These are phyloP conservation scores for Daedalea quercina DNA, from an alignment of 768 basidiomycete species.

Conservation along the genomic window DNA sequence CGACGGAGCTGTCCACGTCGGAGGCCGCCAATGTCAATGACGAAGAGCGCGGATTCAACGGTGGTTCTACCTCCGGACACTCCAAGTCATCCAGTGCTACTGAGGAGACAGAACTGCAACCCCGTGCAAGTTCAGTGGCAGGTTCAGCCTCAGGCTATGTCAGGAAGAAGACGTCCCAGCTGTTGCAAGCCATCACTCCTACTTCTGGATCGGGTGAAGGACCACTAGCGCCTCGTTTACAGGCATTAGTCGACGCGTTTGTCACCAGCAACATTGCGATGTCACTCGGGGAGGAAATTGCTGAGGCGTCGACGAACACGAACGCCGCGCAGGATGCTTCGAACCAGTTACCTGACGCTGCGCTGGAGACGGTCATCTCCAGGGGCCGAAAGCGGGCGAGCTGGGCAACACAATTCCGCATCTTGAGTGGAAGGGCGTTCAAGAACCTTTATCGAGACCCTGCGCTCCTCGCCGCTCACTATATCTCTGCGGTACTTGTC, in stretches of 20 bases:
- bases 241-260: slow-evolving; percentile 68
- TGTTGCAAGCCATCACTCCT: slow-evolving; percentile 51
- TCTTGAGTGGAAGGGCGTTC: slow-evolving; percentile 93
- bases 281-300: slow-evolving; percentile 56
- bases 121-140: slow-evolving; percentile 35
- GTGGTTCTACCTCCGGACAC: not conserved
- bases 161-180: slow-evolving; percentile 66
- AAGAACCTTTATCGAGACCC: slow-evolving; percentile 98
- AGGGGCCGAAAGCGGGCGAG: slow-evolving; percentile 75
- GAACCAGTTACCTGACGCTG: slow-evolving; percentile 56
- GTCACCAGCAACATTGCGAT: slow-evolving; percentile 58
- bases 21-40: slow-evolving; percentile 45
- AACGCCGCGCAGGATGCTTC: slow-evolving; percentile 22
- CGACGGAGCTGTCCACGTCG: slow-evolving; percentile 19
- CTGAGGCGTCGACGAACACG: slow-evolving; percentile 26
- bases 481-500: slow-evolving; percentile 73
- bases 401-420: slow-evolving; percentile 87
- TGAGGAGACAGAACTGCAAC: slow-evolving; percentile 44
- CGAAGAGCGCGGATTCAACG: slow-evolving; percentile 58
- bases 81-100: slow-evolving; percentile 18
- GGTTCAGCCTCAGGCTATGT: slow-evolving; percentile 45
- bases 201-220: slow-evolving; percentile 26
- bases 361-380: slow-evolving; percentile 59
- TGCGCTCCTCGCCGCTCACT: slow-evolving; percentile 85
- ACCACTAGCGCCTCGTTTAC: slow-evolving; percentile 51